phyloP scores from a whole-genome alignment of 805 yeast genomes.

The Lachancea meyersii region DNA sequence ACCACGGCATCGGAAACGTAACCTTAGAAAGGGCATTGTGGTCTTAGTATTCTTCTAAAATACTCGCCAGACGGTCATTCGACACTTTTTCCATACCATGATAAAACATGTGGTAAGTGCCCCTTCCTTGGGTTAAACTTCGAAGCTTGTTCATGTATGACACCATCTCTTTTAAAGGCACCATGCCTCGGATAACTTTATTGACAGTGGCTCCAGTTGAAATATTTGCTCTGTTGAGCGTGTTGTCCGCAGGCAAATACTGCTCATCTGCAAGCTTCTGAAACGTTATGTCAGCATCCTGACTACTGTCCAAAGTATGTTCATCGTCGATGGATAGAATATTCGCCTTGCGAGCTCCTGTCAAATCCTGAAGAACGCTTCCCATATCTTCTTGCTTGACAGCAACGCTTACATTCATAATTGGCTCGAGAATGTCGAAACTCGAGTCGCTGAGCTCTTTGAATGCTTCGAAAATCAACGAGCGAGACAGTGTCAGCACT shows the following conservation, averaged over 20 bases:
- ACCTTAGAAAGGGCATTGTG: too few relatives aligned
- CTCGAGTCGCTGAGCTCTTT: slow-evolving; percentile 15
- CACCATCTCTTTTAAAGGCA: slow-evolving; percentile 84
- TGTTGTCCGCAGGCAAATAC: slow-evolving; percentile 74
- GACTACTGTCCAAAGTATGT: slow-evolving; percentile 14
- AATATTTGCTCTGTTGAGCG: slow-evolving; percentile 28
- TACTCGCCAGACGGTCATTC: slow-evolving; percentile 41
- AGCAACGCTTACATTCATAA: slow-evolving; percentile 68
- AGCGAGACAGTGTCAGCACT: slow-evolving; percentile 42
- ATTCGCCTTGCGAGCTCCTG: slow-evolving; percentile 68
- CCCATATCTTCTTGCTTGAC: slow-evolving; percentile 73
- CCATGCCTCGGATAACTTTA: slow-evolving; percentile 65
- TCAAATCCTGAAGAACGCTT: slow-evolving; percentile 74
- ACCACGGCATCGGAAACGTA: too few relatives aligned
- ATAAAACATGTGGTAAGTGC: slow-evolving; percentile 72
- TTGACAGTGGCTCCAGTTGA: slow-evolving; percentile 12
- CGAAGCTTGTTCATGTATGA: slow-evolving; percentile 77
- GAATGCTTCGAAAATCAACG: slow-evolving; percentile 39
- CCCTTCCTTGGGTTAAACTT: slow-evolving; percentile 85
- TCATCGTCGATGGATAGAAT: slow-evolving; percentile 71
- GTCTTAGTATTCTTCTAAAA: slow-evolving; percentile 19
- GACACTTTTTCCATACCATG: slow-evolving; percentile 65
- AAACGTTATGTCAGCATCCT: slow-evolving; percentile 42
- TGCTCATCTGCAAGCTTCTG: slow-evolving; percentile 51
- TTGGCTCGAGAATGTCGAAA: slow-evolving; percentile 73